Evolutionary conservation across 1,284 basidiomycete genomes (phyloP).

Genomic region (Papiliotrema laurentii): DNA sequence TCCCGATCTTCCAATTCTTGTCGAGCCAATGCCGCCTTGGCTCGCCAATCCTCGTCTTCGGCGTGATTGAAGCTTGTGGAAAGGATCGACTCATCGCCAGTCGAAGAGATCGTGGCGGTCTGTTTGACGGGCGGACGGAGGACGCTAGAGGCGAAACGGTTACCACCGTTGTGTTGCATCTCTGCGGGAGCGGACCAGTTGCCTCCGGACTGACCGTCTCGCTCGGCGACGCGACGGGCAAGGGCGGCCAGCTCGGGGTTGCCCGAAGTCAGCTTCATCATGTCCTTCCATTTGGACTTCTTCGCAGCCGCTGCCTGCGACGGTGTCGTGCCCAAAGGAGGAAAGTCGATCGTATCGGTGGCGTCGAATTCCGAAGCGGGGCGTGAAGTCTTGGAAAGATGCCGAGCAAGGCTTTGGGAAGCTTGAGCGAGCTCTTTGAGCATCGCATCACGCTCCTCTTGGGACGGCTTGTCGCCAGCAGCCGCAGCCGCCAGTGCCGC

Average conservation of each 20-base stretch:
- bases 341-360: conserved; percentile 38
- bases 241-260: conserved; percentile 47
- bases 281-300: conserved; percentile 45
- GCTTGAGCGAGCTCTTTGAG: conserved; percentile 69
- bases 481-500: conserved; percentile 40
- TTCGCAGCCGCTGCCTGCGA: conserved; percentile 36
- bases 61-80: neutral
- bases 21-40: conserved; percentile 14
- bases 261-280: conserved; percentile 38
- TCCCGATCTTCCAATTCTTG: conserved; percentile 4
- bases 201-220: conserved; percentile 29
- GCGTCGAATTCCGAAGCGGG: conserved; percentile 19
- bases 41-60: conserved; percentile 9
- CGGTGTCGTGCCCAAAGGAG: conserved; percentile 41
- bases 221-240: conserved; percentile 38
- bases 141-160: neutral
- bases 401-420: conserved; percentile 74
- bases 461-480: conserved; percentile 21
- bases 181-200: conserved; percentile 46
- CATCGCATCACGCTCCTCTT: conserved; percentile 41
- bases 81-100: neutral
- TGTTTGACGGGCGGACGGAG: conserved; percentile 2
- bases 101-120: conserved; percentile 11
- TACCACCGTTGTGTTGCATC: conserved; percentile 31
- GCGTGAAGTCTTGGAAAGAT: conserved; percentile 54